These are phyloP conservation scores for Penicillium atrosanguineum DNA, from an alignment of 495 filamentous ascomycete genomes.

Conservation along the genomic window DNA sequence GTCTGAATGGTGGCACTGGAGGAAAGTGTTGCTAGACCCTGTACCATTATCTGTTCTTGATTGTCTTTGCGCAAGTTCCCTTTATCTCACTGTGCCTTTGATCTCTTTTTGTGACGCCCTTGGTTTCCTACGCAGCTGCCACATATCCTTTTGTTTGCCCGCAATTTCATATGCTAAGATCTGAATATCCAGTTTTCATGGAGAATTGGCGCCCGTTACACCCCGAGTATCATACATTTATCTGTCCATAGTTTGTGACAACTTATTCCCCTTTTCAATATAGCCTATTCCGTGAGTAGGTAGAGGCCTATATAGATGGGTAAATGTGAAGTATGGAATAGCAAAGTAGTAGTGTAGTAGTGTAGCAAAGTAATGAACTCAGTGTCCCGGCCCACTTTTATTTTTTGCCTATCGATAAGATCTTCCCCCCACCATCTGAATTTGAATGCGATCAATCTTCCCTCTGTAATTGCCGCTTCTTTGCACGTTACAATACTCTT, in stretches of 20 bases:
- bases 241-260: slow-evolving; percentile 20
- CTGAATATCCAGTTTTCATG: slow-evolving; percentile 20
- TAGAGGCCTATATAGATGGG: background rate
- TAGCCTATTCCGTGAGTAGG: background rate
- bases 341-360: background rate
- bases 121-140: slow-evolving; percentile 5
- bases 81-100: background rate
- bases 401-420: slow-evolving; percentile 17
- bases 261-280: background rate
- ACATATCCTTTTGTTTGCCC: slow-evolving; percentile 8
- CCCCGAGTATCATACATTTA: slow-evolving; percentile 19
- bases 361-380: background rate
- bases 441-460: background rate
- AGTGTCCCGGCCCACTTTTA: slow-evolving; percentile 18
- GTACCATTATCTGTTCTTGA: slow-evolving; percentile 18
- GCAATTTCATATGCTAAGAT: slow-evolving; percentile 26
- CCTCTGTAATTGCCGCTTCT: background rate
- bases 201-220: slow-evolving; percentile 20
- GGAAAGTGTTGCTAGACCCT: slow-evolving; percentile 81
- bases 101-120: slow-evolving; percentile 4
- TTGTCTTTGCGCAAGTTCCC: slow-evolving; percentile 5
- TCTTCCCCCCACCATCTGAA: slow-evolving; percentile 9
- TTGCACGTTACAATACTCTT: background rate
- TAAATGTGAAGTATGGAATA: background rate
- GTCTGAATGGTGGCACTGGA: slow-evolving; percentile 55